Base-by-base conservation (phyloP, 805 yeast genomes). In the Candida andamanensis region DNA sequence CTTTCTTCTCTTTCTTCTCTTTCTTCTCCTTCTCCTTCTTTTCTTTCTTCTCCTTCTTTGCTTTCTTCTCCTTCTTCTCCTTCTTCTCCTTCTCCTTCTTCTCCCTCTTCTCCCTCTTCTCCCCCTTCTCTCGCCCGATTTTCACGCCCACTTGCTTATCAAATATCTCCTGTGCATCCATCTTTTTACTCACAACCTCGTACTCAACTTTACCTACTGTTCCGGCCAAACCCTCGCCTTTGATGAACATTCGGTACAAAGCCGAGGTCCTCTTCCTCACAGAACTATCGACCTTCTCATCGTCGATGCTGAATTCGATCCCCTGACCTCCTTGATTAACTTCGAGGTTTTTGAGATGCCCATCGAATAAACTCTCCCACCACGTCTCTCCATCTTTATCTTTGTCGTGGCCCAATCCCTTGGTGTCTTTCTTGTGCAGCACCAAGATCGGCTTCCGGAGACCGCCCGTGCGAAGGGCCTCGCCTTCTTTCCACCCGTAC, bases 331-430 rank as follows among this genome's bases (percentile, higher is more conserved):
- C 40, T 15, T 34, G 39, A 22, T 49, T 58, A 6, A 85, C 85
- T 36, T 84, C 86, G 30, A 92, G 54, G 6, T 76, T 73, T 50
- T 85, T 85, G 42, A 90, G 68, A 44, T 87, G 96, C 2, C 96
- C 96, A 56, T 90, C 97, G 61, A 92, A 92, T 27, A 90, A 67
- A 42, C 85, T 72, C 45, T 90, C 98, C 98, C 98, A 90, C 98
- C 98, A 90, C 28, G 85, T 81, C 42, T 85, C 95, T 11, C 79
- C 74, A 44, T 85, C 92, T 28, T 35, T 30, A 31, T 77, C 80
- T 15, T 72, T 70, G 16, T 75, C 78, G 50, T 82, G 80, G 0
- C 98, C 98, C 16, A 90, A 67, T 7, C 98, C 98, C 51, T 86
- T 87, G 36, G 78, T 79, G 50, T 90, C 96, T 45, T 78, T 80